These are phyloP conservation scores for Penicillium coprophilum DNA, from an alignment of 495 filamentous ascomycete species.

Conservation along the genomic window DNA sequence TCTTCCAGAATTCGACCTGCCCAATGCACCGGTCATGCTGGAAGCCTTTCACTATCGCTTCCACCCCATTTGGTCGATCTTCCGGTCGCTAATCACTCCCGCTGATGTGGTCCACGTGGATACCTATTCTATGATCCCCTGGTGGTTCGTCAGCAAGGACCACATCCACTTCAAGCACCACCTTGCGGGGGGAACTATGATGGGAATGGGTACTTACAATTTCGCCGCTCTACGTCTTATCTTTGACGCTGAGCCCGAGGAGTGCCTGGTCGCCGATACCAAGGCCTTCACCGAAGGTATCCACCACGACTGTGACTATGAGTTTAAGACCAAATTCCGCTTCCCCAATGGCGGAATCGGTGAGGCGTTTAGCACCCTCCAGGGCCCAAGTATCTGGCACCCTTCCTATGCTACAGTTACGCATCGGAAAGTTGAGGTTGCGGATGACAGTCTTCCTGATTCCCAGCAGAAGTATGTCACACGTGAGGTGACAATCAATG, in stretches of 20 bases:
- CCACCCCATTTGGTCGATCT: background rate
- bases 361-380: slow-evolving; percentile 36
- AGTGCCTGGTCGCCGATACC: background rate
- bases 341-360: slow-evolving; percentile 49
- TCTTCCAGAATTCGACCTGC: too few species aligned
- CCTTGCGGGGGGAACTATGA: background rate
- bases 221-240: background rate
- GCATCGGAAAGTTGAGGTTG: background rate
- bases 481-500: too few species aligned
- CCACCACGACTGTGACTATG: slow-evolving; percentile 36
- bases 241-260: background rate
- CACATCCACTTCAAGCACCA: background rate
- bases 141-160: background rate
- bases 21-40: too few species aligned
- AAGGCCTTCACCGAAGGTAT: slow-evolving; percentile 26
- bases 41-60: too few species aligned
- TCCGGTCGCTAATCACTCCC: background rate
- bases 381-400: slow-evolving; percentile 21
- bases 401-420: slow-evolving; percentile 20
- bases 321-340: slow-evolving; percentile 38
- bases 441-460: too few species aligned
- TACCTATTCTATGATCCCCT: background rate
- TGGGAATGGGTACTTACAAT: background rate
- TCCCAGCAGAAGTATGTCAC: too few species aligned
- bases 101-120: background rate